Evolutionary conservation across 371 early-diverging fungal species (phyloP), one percentile per base, ranked within the genome.

Genomic region (Mucor sp.): DNA sequence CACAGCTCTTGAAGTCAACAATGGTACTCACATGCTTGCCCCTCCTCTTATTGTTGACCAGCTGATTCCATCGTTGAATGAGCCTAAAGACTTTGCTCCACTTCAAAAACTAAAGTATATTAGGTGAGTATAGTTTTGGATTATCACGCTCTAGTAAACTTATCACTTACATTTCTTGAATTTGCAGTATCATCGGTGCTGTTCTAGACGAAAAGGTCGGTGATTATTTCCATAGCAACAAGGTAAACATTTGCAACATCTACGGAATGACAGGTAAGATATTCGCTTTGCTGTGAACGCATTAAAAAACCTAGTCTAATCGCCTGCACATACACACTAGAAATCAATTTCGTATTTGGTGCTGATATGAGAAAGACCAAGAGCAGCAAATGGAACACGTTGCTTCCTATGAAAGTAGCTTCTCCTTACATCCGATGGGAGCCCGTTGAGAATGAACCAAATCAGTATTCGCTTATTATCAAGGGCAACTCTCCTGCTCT

Each of bases 121-220:
- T 37, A 14, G 37, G 37, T 37, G 8, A 37, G 37, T 30, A 30
- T 2, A 30, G n/a, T n/a, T n/a, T n/a, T n/a, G n/a, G n/a, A n/a
- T n/a, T n/a, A n/a, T n/a, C n/a, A n/a, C n/a, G n/a, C n/a, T n/a
- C n/a, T n/a, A n/a, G n/a, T n/a, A n/a, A n/a, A n/a, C n/a, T n/a
- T n/a, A n/a, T n/a, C n/a, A n/a, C n/a, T n/a, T n/a, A 30, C 30
- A 30, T 30, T 30, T 6, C 30, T 30, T 30, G 30, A 30, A 2
- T 4, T 30, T 85, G 85, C 53, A 67, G 95, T 12, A 85, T 84
- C 57, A 96, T 95, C 21, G 94, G 94, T 50, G 95, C 97, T 3
- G 89, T 94, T n/a, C 79, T 96, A 37, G 28, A 69, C 56, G 23
- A 30, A 11, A 63, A 69, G 50, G 21, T 56, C 3, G 66, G 66